Evolutionary conservation across 108 stramenopile species (phyloP).

Genomic region (Seminavis robusta): DNA sequence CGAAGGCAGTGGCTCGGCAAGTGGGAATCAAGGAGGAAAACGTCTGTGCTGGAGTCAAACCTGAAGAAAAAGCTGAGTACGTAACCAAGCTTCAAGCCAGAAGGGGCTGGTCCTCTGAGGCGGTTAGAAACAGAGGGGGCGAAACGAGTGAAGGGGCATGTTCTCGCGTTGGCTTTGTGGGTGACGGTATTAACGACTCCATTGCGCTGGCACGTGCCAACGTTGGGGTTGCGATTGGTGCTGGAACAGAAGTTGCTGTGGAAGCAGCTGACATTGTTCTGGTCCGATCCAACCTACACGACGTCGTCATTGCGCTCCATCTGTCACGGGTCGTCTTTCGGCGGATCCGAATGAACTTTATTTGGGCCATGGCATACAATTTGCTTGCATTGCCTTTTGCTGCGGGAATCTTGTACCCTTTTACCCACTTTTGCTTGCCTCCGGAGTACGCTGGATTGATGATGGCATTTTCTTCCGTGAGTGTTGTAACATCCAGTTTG

Average conservation of each 20-base stretch:
- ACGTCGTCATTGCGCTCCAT: conserved; percentile 85
- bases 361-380: conserved; percentile 94
- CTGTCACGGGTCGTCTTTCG: conserved; percentile 74
- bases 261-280: conserved; percentile 92
- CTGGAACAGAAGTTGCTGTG: conserved; percentile 90
- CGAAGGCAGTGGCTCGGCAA: conserved; percentile 69
- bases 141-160: neutral
- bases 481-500: conserved; percentile 68
- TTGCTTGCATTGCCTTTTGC: conserved; percentile 88
- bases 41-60: conserved; percentile 71
- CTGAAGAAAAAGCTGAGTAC: conserved; percentile 75
- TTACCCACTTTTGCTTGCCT: conserved; percentile 65
- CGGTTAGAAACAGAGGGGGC: neutral
- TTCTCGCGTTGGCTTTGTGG: conserved; percentile 74
- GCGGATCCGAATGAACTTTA: conserved; percentile 83
- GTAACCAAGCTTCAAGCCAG: conserved; percentile 52
- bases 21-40: conserved; percentile 65
- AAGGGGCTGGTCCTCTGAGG: neutral
- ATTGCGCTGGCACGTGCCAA: conserved; percentile 91
- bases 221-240: conserved; percentile 91
- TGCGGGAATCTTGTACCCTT: conserved; percentile 84
- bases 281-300: conserved; percentile 70
- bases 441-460: conserved; percentile 85
- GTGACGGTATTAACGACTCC: conserved; percentile 98
- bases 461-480: conserved; percentile 84